A percentile compares a stretch with the other conserved stretches of the same genome.
phyloP scores from a whole-genome alignment of 768 basidiomycete species.

The Kwoniella sp. region DNA sequence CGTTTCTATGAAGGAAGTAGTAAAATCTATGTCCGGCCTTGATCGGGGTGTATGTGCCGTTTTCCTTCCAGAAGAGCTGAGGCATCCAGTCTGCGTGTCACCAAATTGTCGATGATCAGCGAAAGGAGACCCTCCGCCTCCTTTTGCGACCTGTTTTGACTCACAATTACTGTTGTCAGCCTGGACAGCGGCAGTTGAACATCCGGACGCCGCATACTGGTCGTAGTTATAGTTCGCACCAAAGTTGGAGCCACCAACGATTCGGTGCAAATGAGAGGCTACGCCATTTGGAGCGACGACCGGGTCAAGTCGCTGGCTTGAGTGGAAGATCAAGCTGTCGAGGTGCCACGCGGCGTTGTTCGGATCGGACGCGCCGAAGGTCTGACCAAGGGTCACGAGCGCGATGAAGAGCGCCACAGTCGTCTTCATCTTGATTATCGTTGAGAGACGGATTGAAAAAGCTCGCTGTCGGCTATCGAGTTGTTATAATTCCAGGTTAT shows the following conservation, averaged over 20 bases:
- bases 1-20: constrained; percentile 47
- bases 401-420: constrained; percentile 2
- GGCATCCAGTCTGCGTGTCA: constrained; percentile 30
- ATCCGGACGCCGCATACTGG: constrained; percentile 16
- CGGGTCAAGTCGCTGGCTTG: constrained; percentile 38
- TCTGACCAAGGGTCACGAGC: constrained; percentile 1
- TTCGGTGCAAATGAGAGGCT: constrained; percentile 31
- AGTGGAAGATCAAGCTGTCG: constrained; percentile 27
- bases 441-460: not conserved
- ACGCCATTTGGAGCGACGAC: constrained; percentile 33
- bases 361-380: constrained; percentile 10
- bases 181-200: constrained; percentile 34
- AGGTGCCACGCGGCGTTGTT: constrained; percentile 30
- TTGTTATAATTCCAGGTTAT: not conserved
- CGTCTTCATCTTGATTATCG: constrained; percentile 2
- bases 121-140: not conserved
- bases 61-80: constrained; percentile 33
- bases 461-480: not conserved
- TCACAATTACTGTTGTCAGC: constrained; percentile 39
- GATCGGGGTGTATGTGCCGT: constrained; percentile 23
- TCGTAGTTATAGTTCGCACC: constrained; percentile 36
- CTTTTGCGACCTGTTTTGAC: not conserved
- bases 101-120: not conserved
- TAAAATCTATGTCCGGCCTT: constrained; percentile 38
- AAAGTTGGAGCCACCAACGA: constrained; percentile 34